Evolutionary conservation across 768 basidiomycete genomes (phyloP).

Genomic region (Tylopilus felleus): DNA sequence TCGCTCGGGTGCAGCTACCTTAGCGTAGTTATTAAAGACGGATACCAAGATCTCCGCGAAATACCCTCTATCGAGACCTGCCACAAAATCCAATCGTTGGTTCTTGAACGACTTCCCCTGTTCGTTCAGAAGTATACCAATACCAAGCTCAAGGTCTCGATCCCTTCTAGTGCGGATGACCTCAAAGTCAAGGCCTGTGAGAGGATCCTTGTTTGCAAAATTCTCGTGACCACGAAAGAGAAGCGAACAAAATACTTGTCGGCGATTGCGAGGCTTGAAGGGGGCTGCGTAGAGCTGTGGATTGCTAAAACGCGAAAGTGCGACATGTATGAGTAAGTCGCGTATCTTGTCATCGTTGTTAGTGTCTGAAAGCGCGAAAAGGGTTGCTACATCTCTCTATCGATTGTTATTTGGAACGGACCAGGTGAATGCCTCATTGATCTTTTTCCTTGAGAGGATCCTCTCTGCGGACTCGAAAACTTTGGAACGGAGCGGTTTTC

Average conservation of each 20-base stretch:
- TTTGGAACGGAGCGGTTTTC: slow-evolving; percentile 74
- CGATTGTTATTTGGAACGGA: slow-evolving; percentile 65
- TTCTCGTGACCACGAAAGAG: slow-evolving; percentile 47
- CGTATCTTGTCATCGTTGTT: neutral
- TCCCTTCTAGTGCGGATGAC: slow-evolving; percentile 49
- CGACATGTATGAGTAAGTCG: slow-evolving; percentile 85
- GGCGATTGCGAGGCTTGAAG: slow-evolving; percentile 52
- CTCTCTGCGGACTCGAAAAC: slow-evolving; percentile 80
- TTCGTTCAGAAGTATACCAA: slow-evolving; percentile 84
- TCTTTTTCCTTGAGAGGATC: slow-evolving; percentile 73
- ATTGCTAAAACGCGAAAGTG: slow-evolving; percentile 63
- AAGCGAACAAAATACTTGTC: slow-evolving; percentile 59
- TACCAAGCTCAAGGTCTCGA: slow-evolving; percentile 49
- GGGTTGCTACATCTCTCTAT: slow-evolving; percentile 79
- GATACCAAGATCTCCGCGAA: slow-evolving; percentile 55
- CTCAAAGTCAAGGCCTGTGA: slow-evolving; percentile 65
- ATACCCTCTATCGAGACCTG: slow-evolving; percentile 43
- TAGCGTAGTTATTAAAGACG: slow-evolving; percentile 69
- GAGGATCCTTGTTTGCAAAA: slow-evolving; percentile 56
- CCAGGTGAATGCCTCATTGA: slow-evolving; percentile 75
- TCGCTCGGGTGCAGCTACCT: slow-evolving; percentile 71
- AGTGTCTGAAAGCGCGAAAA: slow-evolving; percentile 26
- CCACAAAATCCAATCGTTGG: slow-evolving; percentile 49
- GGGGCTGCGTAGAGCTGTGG: slow-evolving; percentile 62
- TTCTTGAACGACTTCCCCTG: slow-evolving; percentile 77